Base-by-base conservation (phyloP, 78 protist species). In the Speleostelium caveatum region DNA sequence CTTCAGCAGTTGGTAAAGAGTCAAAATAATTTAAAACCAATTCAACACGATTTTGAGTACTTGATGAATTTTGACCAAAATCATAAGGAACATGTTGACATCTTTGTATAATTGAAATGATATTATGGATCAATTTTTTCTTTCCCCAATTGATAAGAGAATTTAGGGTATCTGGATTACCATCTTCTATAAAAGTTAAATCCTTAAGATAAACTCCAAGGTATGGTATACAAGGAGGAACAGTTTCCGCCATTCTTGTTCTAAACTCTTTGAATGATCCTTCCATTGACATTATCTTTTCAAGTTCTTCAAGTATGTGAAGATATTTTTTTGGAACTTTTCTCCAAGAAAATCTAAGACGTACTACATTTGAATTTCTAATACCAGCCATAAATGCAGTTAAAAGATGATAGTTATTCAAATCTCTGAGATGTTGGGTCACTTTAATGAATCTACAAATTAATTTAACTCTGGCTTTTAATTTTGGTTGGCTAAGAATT, bases 121-220 rank as follows among this genome's bases (percentile, higher is more conserved):
- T 75, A 35, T 66, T 60, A 63, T 67, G 75, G 26, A 75, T 73
- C 28, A 93, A 51, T 42, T 75, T 74, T 66, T 90, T 67, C 53
- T 94, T 94, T 6, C 68, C 41, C 83, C 92, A 83, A 75, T 94
- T 94, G 69, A 94, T 88, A 1, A 94, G 58, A 2, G 87, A 86
- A 62, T 87, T 58, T 10, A 89, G 53, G 2, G 78, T 28, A 68
- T 94, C 95, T 1, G 91, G 59, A 22, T 94, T 94, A 53, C 94
- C 96, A 24, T 94, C 96, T 39, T 94, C 94, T 7, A 89, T 94
- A 69, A 94, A 94, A 21, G 94, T 77, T 51, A 94, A 74, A 73
- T 94, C 96, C 28, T 75, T 55, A 28, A 94, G 53, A 42, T 85
- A 89, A 22, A 94, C 86, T 41, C 96, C 96, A 1, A 83, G 58